Evolutionary conservation across 306 rosid species (phyloP).

Genomic region (Rosa chinensis): DNA sequence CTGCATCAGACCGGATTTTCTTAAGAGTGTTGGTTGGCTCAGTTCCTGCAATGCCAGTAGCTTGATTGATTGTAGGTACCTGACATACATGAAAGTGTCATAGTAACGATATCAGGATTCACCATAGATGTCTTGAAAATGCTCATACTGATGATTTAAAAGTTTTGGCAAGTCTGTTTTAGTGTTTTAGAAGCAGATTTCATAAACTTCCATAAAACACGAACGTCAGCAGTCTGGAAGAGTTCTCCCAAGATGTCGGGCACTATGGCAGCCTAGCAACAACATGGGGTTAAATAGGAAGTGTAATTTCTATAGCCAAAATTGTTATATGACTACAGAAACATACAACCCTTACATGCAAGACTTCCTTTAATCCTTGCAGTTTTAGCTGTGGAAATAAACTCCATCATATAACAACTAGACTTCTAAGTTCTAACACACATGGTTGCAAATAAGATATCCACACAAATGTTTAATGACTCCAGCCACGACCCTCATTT

Average conservation of each 20-base stretch:
- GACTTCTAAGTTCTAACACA: neutral
- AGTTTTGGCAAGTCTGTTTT: neutral
- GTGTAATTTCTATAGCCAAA: neutral
- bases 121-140: conserved; percentile 15
- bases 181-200: neutral
- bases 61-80: conserved; percentile 77
- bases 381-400: neutral
- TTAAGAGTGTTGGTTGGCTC: conserved; percentile 62
- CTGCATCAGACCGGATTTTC: conserved; percentile 57
- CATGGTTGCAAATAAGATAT: neutral
- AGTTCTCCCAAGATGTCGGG: neutral
- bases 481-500: no score
- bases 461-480: neutral
- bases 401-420: neutral
- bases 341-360: neutral
- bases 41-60: conserved; percentile 54
- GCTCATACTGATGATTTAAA: neutral
- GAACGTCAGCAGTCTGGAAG: neutral
- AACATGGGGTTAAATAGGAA: neutral
- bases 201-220: neutral
- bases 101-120: neutral
- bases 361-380: neutral
- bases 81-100: conserved; percentile 30
- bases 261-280: neutral
- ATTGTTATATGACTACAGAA: neutral